Percentiles rank a stretch among this genome's conserved stretches.
Evolutionary conservation across 1,284 basidiomycete genomes (phyloP).

Genomic region (Austroboletus niveus): DNA sequence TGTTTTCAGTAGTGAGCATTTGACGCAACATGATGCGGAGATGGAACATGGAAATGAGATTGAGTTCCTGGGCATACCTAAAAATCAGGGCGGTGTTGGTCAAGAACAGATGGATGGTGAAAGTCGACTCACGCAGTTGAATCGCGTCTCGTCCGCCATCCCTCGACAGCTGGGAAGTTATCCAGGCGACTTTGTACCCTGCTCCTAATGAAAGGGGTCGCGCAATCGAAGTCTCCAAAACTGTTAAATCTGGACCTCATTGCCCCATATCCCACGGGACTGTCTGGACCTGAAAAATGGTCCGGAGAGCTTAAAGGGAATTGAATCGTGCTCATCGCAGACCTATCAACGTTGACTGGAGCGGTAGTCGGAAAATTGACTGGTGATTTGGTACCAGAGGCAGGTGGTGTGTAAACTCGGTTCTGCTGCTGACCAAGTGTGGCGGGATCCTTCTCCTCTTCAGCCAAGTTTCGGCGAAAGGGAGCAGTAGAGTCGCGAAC

Average conservation of each 20-base stretch:
- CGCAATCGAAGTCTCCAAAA: constrained; percentile 63
- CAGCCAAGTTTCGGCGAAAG: constrained; percentile 75
- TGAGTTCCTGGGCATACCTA: constrained; percentile 80
- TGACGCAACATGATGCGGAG: constrained; percentile 87
- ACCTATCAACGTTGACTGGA: constrained; percentile 45
- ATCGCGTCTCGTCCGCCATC: constrained; percentile 77
- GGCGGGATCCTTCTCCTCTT: constrained; percentile 68
- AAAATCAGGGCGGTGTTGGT: constrained; percentile 5
- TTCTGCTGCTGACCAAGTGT: constrained; percentile 45
- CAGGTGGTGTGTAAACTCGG: constrained; percentile 30
- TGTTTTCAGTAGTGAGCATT: constrained; percentile 73
- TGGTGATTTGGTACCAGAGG: constrained; percentile 47
- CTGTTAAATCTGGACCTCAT: constrained; percentile 63
- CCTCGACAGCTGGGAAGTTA: constrained; percentile 54
- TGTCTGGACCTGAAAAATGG: constrained; percentile 47
- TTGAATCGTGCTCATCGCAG: constrained; percentile 67
- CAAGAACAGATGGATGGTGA: neutral
- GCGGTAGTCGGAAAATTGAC: constrained; percentile 54
- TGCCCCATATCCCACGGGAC: constrained; percentile 48
- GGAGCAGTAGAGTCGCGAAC: constrained; percentile 68
- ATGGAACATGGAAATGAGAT: constrained; percentile 82
- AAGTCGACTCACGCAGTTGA: constrained; percentile 68
- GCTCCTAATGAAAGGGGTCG: constrained; percentile 77
- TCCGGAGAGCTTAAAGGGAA: constrained; percentile 78
- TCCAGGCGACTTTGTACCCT: constrained; percentile 77